These are phyloP conservation scores for Aureobasidium sp. DNA, from an alignment of 2,329 filamentous ascomycete genomes.

Conservation along the genomic window DNA sequence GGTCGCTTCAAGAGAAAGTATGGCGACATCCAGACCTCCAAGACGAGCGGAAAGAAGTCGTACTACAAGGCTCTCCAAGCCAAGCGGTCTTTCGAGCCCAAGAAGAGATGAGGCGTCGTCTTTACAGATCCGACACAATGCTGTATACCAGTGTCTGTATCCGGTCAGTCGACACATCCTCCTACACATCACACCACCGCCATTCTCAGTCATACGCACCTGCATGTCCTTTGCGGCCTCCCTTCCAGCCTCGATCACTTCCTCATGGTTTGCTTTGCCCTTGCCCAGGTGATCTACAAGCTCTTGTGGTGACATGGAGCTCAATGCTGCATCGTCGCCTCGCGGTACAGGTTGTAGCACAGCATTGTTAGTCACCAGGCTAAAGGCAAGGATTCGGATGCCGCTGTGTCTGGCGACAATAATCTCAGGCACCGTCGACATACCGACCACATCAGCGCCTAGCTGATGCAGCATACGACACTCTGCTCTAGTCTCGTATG, in stretches of 20 bases:
- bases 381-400: conserved; percentile 58
- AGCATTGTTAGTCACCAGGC: conserved; percentile 59
- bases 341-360: conserved; percentile 52
- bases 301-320: conserved; percentile 43
- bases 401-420: conserved; percentile 58
- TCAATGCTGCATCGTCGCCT: conserved; percentile 50
- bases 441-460: conserved; percentile 63
- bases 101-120: conserved; percentile 23
- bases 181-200: not conserved
- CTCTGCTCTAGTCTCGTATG: conserved; percentile 60
- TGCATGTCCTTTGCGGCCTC: conserved; percentile 58
- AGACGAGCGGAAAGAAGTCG: conserved; percentile 80
- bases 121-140: conserved; percentile 18
- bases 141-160: conserved; percentile 18
- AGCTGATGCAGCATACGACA: conserved; percentile 54
- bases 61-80: conserved; percentile 76
- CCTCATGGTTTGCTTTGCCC: conserved; percentile 58
- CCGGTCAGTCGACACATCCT: conserved; percentile 4
- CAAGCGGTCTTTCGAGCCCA: conserved; percentile 40
- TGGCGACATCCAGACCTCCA: conserved; percentile 70
- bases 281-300: conserved; percentile 49
- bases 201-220: conserved; percentile 18
- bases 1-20: conserved; percentile 83
- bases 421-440: conserved; percentile 64
- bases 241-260: conserved; percentile 56